Evolutionary conservation across 345 rosid species (phyloP), one percentile per base, ranked within the genome.

Genomic region (Brassica nigra): DNA sequence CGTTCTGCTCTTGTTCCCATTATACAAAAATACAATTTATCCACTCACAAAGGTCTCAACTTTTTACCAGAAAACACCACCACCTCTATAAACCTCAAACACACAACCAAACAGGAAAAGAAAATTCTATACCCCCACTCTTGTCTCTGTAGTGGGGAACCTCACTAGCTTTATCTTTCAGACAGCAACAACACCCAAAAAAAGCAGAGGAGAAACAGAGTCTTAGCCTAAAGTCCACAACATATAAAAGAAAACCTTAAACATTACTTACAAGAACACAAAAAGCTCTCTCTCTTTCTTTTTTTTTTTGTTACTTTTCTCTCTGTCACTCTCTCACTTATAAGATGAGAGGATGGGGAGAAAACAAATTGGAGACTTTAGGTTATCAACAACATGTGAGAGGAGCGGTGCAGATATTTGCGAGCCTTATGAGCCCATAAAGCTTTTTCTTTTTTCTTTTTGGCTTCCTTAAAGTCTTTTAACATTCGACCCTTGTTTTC

Each of bases 381-480:
- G 68, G 88, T 78, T 67, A 76, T 58, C 81, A 84, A 58, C 77
- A 85, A 81, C 42, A 0, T 8, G 36, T 80, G 86, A 86, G 87
- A 85, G 78, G 52, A 82, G 87, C 86, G 89, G 90, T 89, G 95
- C 86, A 86, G 90, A 89, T 88, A 87, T 85, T 89, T 85, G 73
- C 71, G 66, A 71, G 73, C n/a, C 73, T 58, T 68, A 70, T 76
- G 76, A 80, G 76, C 76, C 72, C 72, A 70, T 20, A 62, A 69
- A 82, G 88, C 87, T 80, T 82, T 66, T 58, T 54, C 9, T 54
- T 16, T 55, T 10, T 47, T 8, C n/a, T 86, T 82, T 82, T 49
- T 81, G 78, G 96, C 82, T 92, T 92, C 91, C 90, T 84, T 78
- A 1, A 1, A 16, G 90, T 90, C 83, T 83, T 83, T 92, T 90